Conservation (phyloP, 257 asterid genomes). For the Capsicum pubescens region DNA sequence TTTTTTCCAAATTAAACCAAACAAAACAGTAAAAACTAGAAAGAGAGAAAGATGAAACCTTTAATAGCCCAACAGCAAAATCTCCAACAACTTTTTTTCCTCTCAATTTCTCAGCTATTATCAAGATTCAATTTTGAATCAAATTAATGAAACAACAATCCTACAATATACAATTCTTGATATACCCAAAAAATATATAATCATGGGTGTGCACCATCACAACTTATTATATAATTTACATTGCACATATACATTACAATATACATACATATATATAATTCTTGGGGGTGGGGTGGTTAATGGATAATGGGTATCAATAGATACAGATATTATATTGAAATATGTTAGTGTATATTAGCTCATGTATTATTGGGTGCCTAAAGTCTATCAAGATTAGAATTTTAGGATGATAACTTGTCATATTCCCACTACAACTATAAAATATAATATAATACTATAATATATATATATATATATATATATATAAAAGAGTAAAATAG, state of each 20-base stretch:
- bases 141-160: conserved; percentile 22
- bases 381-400: conserved; percentile 37
- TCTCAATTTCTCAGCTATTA: conserved; percentile 32
- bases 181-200: neutral
- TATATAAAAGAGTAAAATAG: neutral
- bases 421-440: conserved; percentile 45
- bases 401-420: conserved; percentile 38
- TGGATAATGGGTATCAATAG: neutral
- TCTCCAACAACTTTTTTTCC: neutral
- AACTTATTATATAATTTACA: neutral
- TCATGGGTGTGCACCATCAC: conserved; percentile 25
- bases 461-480: too few relatives aligned
- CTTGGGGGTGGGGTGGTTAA: neutral
- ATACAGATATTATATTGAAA: neutral
- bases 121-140: conserved; percentile 50
- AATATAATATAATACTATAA: neutral
- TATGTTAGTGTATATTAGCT: conserved; percentile 35
- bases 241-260: conserved; percentile 15
- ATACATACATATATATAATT: conserved; percentile 24
- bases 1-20: neutral
- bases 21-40: neutral
- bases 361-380: conserved; percentile 36
- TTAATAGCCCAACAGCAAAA: conserved; percentile 12
- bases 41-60: conserved; percentile 17
- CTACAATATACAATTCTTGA: neutral